Base-by-base conservation (phyloP, 2,329 filamentous ascomycete genomes). In the Apiospora koreana region DNA sequence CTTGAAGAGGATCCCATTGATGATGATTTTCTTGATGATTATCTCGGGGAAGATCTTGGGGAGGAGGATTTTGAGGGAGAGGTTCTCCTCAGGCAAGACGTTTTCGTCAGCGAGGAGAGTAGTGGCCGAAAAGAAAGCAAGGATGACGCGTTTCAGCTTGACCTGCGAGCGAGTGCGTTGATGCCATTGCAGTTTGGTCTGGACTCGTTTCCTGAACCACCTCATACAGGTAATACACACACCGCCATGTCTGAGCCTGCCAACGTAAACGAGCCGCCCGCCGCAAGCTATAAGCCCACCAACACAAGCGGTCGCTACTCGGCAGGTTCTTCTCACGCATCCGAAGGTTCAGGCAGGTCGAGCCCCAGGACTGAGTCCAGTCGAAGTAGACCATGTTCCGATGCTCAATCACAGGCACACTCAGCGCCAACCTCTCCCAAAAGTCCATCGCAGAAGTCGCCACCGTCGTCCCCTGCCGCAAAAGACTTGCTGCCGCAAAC, bases 1-100 rank as follows among this genome's bases (percentile, higher is more conserved):
- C 54, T 62, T 23, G 54, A 62, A 12, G 54, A 62, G n/a, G 38
- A 38, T 62, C 54, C 38, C 54, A 31, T 18, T 18, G 54, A 62
- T 21, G 50, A 35, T 9, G 28, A 38, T 35, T 16, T 35, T 14
- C 28, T 9, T 2, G 50, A 35, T n/a, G 50, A 58, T 18, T 28
- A 35, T 31, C 25, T 31, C 16, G 25, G 14, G 48, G 46, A 3
- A 12, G n/a, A 25, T 25, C 46, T 48, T 3, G n/a, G 8, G n/a
- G 46, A 23, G 10, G n/a, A 9, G n/a, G 46, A 5, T 28, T 12
- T 18, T 18, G 23, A 12, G 10, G 23, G 28, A 31, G 86, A 82
- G 90, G 80, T 65, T 72, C 62, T 21, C n/a, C n/a, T n/a, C n/a
- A 54, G 48, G 48, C 16, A 58, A 35, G 50, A n/a, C 28, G 2